phyloP scores from a whole-genome alignment of 495 filamentous ascomycete genomes.

The Trichoderma erinaceum region DNA sequence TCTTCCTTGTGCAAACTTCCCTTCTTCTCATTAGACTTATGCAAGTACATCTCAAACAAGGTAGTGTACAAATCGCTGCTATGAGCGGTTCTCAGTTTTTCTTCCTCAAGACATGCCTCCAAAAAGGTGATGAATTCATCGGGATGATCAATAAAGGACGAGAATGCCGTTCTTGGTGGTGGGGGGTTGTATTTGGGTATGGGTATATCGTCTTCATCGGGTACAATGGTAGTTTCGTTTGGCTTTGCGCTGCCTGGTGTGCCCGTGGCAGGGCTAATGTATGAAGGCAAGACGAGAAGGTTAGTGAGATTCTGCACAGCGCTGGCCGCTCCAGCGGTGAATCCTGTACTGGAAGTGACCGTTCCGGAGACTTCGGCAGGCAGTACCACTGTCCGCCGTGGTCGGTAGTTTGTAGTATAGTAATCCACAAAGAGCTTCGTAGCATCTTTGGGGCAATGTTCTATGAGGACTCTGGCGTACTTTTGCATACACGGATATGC shows the following conservation, averaged over 20 bases:
- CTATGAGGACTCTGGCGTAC: constrained; percentile 82
- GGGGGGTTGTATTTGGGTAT: constrained; percentile 58
- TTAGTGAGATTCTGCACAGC: constrained; percentile 77
- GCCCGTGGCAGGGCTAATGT: constrained; percentile 30
- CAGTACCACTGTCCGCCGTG: constrained; percentile 58
- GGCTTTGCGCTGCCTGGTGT: constrained; percentile 6
- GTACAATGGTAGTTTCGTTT: constrained; percentile 10
- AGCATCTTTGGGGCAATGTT: constrained; percentile 71
- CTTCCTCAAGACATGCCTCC: constrained; percentile 70
- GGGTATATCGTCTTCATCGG: constrained; percentile 27
- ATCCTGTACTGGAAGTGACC: constrained; percentile 32
- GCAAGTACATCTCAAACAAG: constrained; percentile 94
- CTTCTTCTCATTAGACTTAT: constrained; percentile 71
- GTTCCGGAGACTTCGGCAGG: constrained; percentile 41
- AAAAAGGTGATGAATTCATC: constrained; percentile 86
- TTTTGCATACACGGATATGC: constrained; percentile 90
- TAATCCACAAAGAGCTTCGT: constrained; percentile 88
- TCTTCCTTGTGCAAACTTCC: constrained; percentile 58
- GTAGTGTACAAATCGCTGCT: constrained; percentile 88
- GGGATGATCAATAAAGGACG: constrained; percentile 90
- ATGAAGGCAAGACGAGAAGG: constrained; percentile 49
- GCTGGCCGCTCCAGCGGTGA: constrained; percentile 55
- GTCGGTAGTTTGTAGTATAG: constrained; percentile 77
- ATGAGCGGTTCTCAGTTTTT: constrained; percentile 59
- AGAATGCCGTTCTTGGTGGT: constrained; percentile 86